Percentiles rank a stretch among this genome's conserved stretches.
Conservation (phyloP, 202 grass and related monocot species). For the Schoenoplectus triqueter region DNA sequence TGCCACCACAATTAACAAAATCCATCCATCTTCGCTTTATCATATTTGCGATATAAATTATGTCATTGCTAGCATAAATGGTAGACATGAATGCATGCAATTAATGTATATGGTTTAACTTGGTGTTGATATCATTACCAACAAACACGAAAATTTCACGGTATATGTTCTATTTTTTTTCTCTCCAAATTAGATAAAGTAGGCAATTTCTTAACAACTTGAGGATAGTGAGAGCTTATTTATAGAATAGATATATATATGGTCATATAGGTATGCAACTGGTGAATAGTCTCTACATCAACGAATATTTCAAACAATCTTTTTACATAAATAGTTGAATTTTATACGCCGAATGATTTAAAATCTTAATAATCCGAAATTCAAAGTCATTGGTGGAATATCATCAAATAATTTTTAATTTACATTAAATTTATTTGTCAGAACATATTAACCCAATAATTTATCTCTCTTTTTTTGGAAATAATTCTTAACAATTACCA, state of each 20-base stretch:
- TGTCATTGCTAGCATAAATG: background rate
- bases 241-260: background rate
- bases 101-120: background rate
- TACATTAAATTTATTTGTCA: too few relatives aligned
- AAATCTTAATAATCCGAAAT: too few relatives aligned
- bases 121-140: background rate
- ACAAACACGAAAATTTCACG: background rate
- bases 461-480: background rate
- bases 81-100: background rate
- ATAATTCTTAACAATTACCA: background rate
- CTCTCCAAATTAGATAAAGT: background rate
- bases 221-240: background rate
- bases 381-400: too few relatives aligned
- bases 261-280: background rate
- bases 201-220: background rate
- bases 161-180: background rate
- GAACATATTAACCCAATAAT: background rate
- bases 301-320: background rate
- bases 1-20: background rate
- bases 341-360: too few relatives aligned
- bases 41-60: background rate
- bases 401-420: too few relatives aligned
- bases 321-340: conserved; percentile 5
- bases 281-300: background rate
- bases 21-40: background rate